Percentiles rank a stretch among this genome's conserved stretches.
Evolutionary conservation across 176 grass and related monocot species (phyloP).

Genomic region (Melocanna baccifera): DNA sequence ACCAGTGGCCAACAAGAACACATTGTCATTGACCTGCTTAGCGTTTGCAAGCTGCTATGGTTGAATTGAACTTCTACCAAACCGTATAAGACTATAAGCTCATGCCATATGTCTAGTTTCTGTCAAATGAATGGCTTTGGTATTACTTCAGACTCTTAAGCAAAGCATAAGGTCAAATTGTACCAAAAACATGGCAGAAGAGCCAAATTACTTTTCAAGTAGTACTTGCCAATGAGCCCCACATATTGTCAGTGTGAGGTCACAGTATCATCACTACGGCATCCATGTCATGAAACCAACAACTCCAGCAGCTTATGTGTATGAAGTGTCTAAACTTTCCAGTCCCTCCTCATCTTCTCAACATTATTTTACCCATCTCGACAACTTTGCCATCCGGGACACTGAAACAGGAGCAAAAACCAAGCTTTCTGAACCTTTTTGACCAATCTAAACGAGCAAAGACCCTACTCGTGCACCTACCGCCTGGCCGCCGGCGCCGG

Average conservation of each 20-base stretch:
- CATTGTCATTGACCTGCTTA: conserved; percentile 28
- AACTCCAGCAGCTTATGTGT: conserved; percentile 30
- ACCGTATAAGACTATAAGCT: background rate
- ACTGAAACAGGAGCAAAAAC: conserved; percentile 7
- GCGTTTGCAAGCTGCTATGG: background rate
- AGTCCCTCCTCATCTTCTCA: conserved; percentile 8
- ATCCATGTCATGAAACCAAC: conserved; percentile 31
- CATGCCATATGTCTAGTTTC: background rate
- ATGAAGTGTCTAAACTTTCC: conserved; percentile 13
- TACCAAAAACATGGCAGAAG: conserved; percentile 11
- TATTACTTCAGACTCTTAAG: background rate
- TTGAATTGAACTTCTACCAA: conserved; percentile 20
- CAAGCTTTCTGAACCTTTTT: conserved; percentile 25
- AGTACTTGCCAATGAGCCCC: conserved; percentile 23
- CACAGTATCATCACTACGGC: conserved; percentile 1
- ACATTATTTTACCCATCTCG: conserved; percentile 11
- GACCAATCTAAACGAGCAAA: background rate
- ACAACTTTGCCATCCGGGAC: background rate
- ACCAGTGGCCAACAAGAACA: background rate
- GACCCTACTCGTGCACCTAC: background rate
- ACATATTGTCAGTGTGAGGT: conserved; percentile 20
- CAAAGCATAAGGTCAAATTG: conserved; percentile 9
- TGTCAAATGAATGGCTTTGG: background rate
- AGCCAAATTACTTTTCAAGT: conserved; percentile 4
- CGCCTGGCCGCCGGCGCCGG: background rate